These are phyloP conservation scores for Fusarium domesticum DNA, from an alignment of 2,329 filamentous ascomycete genomes.

Conservation along the genomic window DNA sequence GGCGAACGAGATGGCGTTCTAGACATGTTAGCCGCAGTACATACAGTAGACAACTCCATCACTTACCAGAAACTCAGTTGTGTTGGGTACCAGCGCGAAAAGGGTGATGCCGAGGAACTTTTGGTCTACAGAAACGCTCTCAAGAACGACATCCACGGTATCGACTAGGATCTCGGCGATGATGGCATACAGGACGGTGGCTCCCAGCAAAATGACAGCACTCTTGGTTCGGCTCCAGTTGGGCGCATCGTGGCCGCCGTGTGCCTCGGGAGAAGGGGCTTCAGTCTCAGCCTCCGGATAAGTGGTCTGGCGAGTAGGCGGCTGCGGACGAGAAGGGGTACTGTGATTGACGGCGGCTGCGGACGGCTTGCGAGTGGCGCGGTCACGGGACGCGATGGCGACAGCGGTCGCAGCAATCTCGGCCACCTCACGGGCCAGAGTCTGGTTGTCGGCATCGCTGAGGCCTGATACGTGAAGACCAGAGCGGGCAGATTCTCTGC, in stretches of 20 bases:
- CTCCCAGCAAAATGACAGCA: constrained; percentile 79
- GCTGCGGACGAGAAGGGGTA: constrained; percentile 22
- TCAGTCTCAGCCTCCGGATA: constrained; percentile 24
- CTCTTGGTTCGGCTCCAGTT: constrained; percentile 96
- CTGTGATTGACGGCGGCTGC: constrained; percentile 22
- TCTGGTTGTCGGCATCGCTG: constrained; percentile 77
- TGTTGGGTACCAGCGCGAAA: constrained; percentile 96
- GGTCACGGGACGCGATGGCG: constrained; percentile 78
- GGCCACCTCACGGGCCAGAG: constrained; percentile 79
- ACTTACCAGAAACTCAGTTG: constrained; percentile 89
- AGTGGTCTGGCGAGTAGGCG: constrained; percentile 34
- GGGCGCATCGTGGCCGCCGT: constrained; percentile 90
- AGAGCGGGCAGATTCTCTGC: constrained; percentile 37
- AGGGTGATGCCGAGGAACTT: constrained; percentile 97
- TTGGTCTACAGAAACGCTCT: constrained; percentile 87
- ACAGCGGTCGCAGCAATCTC: constrained; percentile 93
- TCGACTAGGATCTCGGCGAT: constrained; percentile 97
- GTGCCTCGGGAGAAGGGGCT: constrained; percentile 35
- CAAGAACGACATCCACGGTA: constrained; percentile 93
- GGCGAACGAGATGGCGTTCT: constrained; percentile 98
- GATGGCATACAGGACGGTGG: constrained; percentile 90
- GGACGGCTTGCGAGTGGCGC: constrained; percentile 41
- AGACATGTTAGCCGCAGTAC: constrained; percentile 4
- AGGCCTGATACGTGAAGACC: constrained; percentile 63
- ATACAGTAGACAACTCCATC: not conserved